These are phyloP conservation scores for Trichaptum fuscoviolaceum DNA, from an alignment of 768 basidiomycete genomes.

Conservation along the genomic window DNA sequence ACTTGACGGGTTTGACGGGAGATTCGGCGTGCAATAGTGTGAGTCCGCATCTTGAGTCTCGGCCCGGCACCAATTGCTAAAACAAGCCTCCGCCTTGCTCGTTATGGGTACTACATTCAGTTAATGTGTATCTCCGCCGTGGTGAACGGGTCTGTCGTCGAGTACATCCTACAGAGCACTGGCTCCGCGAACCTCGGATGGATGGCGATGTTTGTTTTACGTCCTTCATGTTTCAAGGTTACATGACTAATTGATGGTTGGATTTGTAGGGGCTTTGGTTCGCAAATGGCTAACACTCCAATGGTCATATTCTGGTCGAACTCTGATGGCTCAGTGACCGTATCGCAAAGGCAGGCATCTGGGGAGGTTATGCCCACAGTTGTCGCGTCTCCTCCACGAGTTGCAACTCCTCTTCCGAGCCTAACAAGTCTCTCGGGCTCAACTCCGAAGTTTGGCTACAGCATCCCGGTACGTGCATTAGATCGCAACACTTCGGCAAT, in stretches of 20 bases:
- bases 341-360: conserved; percentile 59
- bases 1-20: conserved; percentile 1
- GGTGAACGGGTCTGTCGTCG: conserved; percentile 9
- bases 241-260: conserved; percentile 3
- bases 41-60: not conserved
- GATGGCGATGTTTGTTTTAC: conserved; percentile 19
- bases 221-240: not conserved
- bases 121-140: conserved; percentile 15
- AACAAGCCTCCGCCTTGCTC: not conserved
- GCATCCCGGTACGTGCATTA: conserved; percentile 39
- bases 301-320: conserved; percentile 79
- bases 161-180: conserved; percentile 13
- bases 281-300: conserved; percentile 45
- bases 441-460: conserved; percentile 43
- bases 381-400: conserved; percentile 44
- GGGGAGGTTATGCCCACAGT: conserved; percentile 52
- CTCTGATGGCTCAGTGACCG: conserved; percentile 50
- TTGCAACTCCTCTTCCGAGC: conserved; percentile 35
- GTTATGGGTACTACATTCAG: conserved; percentile 4
- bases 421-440: conserved; percentile 38
- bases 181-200: conserved; percentile 15
- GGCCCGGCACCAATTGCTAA: not conserved
- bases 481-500: conserved; percentile 2
- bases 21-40: conserved; percentile 1
- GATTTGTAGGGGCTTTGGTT: conserved; percentile 50